Percentiles rank a stretch among this genome's conserved stretches.
Evolutionary conservation across 306 rosid genomes (phyloP).

Genomic region (Vigna angularis): DNA sequence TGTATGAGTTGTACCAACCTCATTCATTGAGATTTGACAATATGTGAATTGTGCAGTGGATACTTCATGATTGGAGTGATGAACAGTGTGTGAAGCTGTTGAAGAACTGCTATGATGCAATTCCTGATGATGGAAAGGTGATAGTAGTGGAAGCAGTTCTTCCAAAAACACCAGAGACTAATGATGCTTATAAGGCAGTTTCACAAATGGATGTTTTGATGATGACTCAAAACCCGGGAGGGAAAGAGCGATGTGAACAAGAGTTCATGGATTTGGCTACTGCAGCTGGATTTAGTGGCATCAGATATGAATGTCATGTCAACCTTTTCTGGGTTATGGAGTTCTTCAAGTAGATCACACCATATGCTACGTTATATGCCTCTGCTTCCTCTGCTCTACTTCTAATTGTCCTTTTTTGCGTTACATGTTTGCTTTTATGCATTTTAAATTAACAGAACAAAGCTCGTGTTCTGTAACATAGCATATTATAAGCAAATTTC

Average conservation of each 20-base stretch:
- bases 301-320: slow-evolving; percentile 49
- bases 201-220: slow-evolving; percentile 48
- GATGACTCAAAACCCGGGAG: slow-evolving; percentile 62
- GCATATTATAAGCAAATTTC: no score
- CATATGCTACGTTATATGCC: no score
- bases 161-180: slow-evolving; percentile 45
- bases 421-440: no score
- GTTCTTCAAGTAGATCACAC: slow-evolving; percentile 51
- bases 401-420: no score
- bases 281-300: slow-evolving; percentile 60
- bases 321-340: slow-evolving; percentile 60
- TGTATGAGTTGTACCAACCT: background rate
- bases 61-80: slow-evolving; percentile 56
- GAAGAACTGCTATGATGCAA: slow-evolving; percentile 59
- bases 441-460: no score
- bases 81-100: slow-evolving; percentile 44
- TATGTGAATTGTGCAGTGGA: slow-evolving; percentile 30
- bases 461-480: no score
- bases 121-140: slow-evolving; percentile 63
- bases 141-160: slow-evolving; percentile 55
- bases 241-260: slow-evolving; percentile 57
- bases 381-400: no score
- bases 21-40: no score
- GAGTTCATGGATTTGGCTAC: slow-evolving; percentile 57
- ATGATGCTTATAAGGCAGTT: background rate